These are phyloP conservation scores for Clavariopsis aquatica DNA, from an alignment of 495 filamentous ascomycete species.

Conservation along the genomic window DNA sequence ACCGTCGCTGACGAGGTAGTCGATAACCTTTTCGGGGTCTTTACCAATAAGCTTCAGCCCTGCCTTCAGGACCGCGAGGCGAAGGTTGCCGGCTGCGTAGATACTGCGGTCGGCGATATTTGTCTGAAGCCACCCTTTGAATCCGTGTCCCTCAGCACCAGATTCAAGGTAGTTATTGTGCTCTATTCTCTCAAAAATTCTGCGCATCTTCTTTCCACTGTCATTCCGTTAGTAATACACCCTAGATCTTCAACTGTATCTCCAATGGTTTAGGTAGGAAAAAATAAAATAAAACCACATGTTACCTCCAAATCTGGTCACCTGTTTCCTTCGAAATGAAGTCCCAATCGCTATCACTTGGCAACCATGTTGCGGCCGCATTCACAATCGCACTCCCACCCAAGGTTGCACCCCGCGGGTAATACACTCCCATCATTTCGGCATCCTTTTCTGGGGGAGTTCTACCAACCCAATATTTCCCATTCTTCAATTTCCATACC, in stretches of 20 bases:
- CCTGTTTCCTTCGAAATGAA: constrained; percentile 52
- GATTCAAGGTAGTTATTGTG: constrained; percentile 13
- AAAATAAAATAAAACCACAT: background rate
- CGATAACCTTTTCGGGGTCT: background rate
- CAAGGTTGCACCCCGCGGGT: constrained; percentile 51
- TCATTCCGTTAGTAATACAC: background rate
- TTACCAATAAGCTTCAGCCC: background rate
- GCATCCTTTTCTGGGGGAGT: background rate
- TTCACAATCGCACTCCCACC: constrained; percentile 56
- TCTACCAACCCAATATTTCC: background rate
- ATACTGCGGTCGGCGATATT: background rate
- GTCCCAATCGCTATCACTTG: constrained; percentile 48
- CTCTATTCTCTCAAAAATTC: constrained; percentile 43
- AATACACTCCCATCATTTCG: constrained; percentile 43
- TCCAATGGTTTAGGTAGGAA: background rate
- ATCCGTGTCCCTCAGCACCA: constrained; percentile 11
- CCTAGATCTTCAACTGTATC: background rate
- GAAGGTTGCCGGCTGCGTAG: no score
- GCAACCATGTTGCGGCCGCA: constrained; percentile 48
- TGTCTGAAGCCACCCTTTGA: constrained; percentile 13
- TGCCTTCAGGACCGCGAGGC: background rate
- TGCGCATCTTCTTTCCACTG: constrained; percentile 43
- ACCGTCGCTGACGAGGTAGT: constrained; percentile 1
- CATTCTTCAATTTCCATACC: background rate
- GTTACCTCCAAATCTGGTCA: constrained; percentile 50